phyloP scores from a whole-genome alignment of 108 stramenopile genomes.

The Nitzschia palea region DNA sequence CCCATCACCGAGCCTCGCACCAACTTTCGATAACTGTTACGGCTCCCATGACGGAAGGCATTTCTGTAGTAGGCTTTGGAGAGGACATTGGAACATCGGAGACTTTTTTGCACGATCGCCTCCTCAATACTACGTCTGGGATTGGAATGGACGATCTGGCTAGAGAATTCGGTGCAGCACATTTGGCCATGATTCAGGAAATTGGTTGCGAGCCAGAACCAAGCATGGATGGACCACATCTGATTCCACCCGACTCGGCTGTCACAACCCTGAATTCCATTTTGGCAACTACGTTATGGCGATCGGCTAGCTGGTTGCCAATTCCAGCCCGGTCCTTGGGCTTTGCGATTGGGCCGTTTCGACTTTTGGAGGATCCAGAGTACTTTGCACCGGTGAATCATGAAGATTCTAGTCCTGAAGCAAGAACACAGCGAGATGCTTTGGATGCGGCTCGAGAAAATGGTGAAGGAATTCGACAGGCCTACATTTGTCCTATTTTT shows the following conservation, averaged over 20 bases:
- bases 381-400: slow-evolving; percentile 51
- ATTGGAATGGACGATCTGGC: slow-evolving; percentile 24
- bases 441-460: slow-evolving; percentile 41
- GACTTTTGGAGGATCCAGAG: slow-evolving; percentile 77
- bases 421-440: slow-evolving; percentile 12
- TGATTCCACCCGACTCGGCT: slow-evolving; percentile 52
- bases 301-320: slow-evolving; percentile 71
- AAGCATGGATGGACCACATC: slow-evolving; percentile 44
- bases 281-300: slow-evolving; percentile 67
- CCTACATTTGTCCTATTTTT: slow-evolving; percentile 52
- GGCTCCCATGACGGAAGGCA: slow-evolving; percentile 51
- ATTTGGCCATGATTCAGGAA: slow-evolving; percentile 37
- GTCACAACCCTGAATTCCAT: slow-evolving; percentile 40
- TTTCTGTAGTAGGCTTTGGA: slow-evolving; percentile 65
- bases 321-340: slow-evolving; percentile 75
- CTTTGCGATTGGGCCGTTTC: slow-evolving; percentile 85
- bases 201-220: neutral
- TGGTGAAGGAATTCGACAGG: slow-evolving; percentile 85
- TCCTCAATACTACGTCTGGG: neutral
- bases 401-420: slow-evolving; percentile 23
- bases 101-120: slow-evolving; percentile 54
- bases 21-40: slow-evolving; percentile 68
- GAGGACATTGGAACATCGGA: slow-evolving; percentile 68
- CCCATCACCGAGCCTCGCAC: slow-evolving; percentile 65
- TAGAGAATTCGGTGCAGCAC: slow-evolving; percentile 41